These are phyloP conservation scores for Trichophaea hybrida DNA, from an alignment of 2,329 filamentous ascomycete genomes.

Conservation along the genomic window DNA sequence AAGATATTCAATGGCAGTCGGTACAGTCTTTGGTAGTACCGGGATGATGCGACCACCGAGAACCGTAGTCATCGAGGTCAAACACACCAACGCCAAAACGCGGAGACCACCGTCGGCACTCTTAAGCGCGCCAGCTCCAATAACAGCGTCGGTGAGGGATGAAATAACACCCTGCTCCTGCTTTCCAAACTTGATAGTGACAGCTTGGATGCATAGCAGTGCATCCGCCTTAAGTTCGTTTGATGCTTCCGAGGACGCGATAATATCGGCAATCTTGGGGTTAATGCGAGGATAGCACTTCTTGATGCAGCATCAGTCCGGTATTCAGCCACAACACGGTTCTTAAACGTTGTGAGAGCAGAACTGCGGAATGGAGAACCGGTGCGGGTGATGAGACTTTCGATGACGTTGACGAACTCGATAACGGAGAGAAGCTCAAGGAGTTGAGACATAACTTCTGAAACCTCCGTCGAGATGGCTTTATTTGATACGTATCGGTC, in stretches of 20 bases:
- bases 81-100: slow-evolving; percentile 71
- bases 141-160: slow-evolving; percentile 60
- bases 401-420: slow-evolving; percentile 79
- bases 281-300: slow-evolving; percentile 57
- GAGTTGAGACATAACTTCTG: slow-evolving; percentile 62
- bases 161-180: slow-evolving; percentile 67
- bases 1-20: slow-evolving; percentile 57
- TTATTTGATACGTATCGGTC: slow-evolving; percentile 32
- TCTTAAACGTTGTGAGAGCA: slow-evolving; percentile 65
- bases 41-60: slow-evolving; percentile 75
- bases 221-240: slow-evolving; percentile 76
- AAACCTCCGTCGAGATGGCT: slow-evolving; percentile 34
- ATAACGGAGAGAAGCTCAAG: slow-evolving; percentile 70
- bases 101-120: slow-evolving; percentile 57
- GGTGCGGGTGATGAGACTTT: slow-evolving; percentile 61
- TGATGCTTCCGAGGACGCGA: slow-evolving; percentile 56
- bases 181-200: slow-evolving; percentile 89
- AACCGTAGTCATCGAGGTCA: slow-evolving; percentile 80
- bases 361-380: slow-evolving; percentile 56
- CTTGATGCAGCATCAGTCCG: slow-evolving; percentile 55
- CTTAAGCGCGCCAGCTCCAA: slow-evolving; percentile 60
- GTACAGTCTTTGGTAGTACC: slow-evolving; percentile 61
- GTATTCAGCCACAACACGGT: slow-evolving; percentile 59
- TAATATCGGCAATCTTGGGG: slow-evolving; percentile 62
- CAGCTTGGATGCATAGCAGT: slow-evolving; percentile 63